Percentiles rank a stretch among this genome's conserved stretches.
phyloP scores from a whole-genome alignment of 306 rosid genomes.

The Rubus parviflorus region DNA sequence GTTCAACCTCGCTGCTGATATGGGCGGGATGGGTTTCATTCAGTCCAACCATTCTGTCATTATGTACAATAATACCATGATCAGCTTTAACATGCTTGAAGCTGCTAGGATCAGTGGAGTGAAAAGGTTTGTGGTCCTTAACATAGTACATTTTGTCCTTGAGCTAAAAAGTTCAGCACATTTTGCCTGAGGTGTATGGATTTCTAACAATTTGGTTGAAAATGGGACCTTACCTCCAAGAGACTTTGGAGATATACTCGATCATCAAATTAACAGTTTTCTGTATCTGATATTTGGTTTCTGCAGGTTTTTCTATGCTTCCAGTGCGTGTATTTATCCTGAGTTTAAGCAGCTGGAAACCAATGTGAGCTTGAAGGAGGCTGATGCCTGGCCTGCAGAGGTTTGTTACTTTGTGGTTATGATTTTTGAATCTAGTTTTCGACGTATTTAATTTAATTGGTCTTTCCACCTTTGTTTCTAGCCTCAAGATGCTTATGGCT shows the following conservation, averaged over 20 bases:
- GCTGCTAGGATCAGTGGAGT: slow-evolving; percentile 84
- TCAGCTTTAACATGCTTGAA: slow-evolving; percentile 96
- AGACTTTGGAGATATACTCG: neutral
- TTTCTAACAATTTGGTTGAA: neutral
- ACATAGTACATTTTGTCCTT: neutral
- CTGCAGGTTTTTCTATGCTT: slow-evolving; percentile 90
- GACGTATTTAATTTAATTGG: slow-evolving; percentile 17
- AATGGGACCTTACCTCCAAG: neutral
- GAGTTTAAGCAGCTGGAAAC: slow-evolving; percentile 96
- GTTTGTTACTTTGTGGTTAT: slow-evolving; percentile 40
- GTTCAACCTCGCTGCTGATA: slow-evolving; percentile 98
- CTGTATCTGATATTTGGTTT: neutral
- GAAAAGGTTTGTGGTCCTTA: slow-evolving; percentile 61
- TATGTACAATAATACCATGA: slow-evolving; percentile 96
- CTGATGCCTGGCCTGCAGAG: slow-evolving; percentile 99
- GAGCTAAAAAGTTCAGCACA: neutral
- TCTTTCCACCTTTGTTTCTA: slow-evolving; percentile 24
- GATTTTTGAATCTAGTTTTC: slow-evolving; percentile 14
- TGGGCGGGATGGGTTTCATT: slow-evolving; percentile 99
- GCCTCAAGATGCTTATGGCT: slow-evolving; percentile 99
- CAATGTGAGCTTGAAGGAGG: slow-evolving; percentile 94
- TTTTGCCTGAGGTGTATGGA: neutral
- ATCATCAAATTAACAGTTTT: neutral
- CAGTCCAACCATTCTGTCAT: slow-evolving; percentile 98
- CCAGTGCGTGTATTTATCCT: slow-evolving; percentile 98